phyloP scores from a whole-genome alignment of 306 rosid genomes.

The Sesbania bispinosa region DNA sequence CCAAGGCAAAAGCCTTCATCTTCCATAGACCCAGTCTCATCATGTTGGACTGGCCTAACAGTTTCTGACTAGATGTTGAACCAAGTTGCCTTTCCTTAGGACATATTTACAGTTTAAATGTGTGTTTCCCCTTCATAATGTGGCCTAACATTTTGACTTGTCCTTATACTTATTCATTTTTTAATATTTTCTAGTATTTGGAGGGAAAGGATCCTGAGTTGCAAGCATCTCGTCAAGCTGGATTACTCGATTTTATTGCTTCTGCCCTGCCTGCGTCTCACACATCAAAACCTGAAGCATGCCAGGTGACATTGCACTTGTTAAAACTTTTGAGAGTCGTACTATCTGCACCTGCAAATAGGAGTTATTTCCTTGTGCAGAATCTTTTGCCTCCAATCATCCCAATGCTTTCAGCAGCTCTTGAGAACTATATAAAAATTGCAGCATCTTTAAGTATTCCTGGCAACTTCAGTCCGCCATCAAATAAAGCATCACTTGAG shows the following conservation, averaged over 20 bases:
- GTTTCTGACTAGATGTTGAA: slow-evolving; percentile 12
- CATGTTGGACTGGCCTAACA: no score
- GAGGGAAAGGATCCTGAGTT: slow-evolving; percentile 96
- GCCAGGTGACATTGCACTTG: slow-evolving; percentile 84
- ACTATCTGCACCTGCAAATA: slow-evolving; percentile 72
- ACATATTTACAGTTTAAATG: slow-evolving; percentile 8
- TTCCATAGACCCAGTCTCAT: no score
- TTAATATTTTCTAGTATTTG: slow-evolving; percentile 54
- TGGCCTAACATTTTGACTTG: slow-evolving; percentile 18
- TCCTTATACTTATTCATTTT: slow-evolving; percentile 9
- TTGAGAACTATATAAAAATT: slow-evolving; percentile 93
- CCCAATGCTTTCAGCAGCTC: slow-evolving; percentile 97
- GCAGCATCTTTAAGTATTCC: slow-evolving; percentile 82
- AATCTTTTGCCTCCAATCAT: slow-evolving; percentile 92
- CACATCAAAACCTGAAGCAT: slow-evolving; percentile 94
- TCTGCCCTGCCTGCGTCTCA: slow-evolving; percentile 98
- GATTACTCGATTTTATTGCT: slow-evolving; percentile 94
- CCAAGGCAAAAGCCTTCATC: no score
- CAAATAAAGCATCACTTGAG: slow-evolving; percentile 77
- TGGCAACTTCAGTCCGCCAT: slow-evolving; percentile 52
- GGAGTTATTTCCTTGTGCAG: slow-evolving; percentile 86
- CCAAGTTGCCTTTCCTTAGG: background rate
- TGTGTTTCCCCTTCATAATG: slow-evolving; percentile 2
- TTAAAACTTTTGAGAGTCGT: slow-evolving; percentile 81
- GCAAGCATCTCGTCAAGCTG: slow-evolving; percentile 95